Conservation (phyloP, 495 filamentous ascomycete species). For the Tuber melanosporum region DNA sequence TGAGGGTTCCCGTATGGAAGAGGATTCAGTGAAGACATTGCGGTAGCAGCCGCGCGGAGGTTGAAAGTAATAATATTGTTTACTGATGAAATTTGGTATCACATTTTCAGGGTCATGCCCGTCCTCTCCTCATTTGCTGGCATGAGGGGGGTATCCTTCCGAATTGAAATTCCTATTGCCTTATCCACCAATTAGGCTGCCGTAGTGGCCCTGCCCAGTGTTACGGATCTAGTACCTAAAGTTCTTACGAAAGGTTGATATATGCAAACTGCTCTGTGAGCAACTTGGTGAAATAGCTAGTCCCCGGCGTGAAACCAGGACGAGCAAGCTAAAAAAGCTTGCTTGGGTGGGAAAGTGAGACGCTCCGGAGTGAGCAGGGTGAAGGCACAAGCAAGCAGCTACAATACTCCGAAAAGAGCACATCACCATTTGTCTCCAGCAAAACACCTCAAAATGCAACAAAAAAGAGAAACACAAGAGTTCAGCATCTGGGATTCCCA, state of each 20-base stretch:
- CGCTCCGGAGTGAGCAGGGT: background rate
- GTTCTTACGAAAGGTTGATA: background rate
- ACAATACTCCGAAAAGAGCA: background rate
- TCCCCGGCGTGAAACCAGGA: background rate
- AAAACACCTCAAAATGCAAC: background rate
- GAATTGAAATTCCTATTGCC: background rate
- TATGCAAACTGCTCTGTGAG: background rate
- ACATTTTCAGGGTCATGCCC: background rate
- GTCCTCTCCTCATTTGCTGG: background rate
- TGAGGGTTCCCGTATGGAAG: background rate
- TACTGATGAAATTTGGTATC: background rate
- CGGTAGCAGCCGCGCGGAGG: too few relatives aligned
- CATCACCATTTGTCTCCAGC: too few relatives aligned
- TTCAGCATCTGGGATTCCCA: background rate
- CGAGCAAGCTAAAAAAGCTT: background rate
- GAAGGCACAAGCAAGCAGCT: background rate
- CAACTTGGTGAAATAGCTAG: background rate
- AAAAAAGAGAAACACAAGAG: background rate
- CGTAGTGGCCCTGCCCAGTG: background rate
- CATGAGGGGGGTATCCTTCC: background rate
- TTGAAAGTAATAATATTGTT: too few relatives aligned
- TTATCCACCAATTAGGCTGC: background rate
- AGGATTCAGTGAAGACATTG: background rate
- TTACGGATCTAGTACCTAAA: background rate
- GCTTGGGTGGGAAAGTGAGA: background rate